Conservation (phyloP, 2,329 filamentous ascomycete genomes). For the Corynespora cassiicola region DNA sequence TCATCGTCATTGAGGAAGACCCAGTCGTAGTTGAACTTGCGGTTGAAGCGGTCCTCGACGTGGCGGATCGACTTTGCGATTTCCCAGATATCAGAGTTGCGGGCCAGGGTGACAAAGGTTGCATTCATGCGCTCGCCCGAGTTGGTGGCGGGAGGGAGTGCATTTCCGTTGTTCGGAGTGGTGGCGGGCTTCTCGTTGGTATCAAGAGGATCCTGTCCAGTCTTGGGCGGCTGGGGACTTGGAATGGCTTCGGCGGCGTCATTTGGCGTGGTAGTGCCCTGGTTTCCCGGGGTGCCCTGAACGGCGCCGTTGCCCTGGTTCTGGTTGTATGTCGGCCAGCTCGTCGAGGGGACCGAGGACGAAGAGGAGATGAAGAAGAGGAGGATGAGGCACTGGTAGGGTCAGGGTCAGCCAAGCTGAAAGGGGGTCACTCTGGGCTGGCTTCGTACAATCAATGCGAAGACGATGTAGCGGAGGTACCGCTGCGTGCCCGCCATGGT, state of each 20-base stretch:
- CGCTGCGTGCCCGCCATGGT: slow-evolving; percentile 75
- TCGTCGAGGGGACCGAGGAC: slow-evolving; percentile 51
- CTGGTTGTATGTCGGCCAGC: slow-evolving; percentile 38
- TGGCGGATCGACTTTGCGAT: slow-evolving; percentile 95
- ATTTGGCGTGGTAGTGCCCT: slow-evolving; percentile 18
- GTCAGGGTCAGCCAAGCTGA: slow-evolving; percentile 22
- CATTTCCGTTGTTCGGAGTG: slow-evolving; percentile 35
- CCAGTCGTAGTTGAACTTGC: slow-evolving; percentile 97
- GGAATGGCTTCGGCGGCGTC: slow-evolving; percentile 12
- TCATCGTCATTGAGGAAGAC: slow-evolving; percentile 97
- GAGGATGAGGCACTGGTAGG: slow-evolving; percentile 65
- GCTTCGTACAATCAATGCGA: slow-evolving; percentile 82
- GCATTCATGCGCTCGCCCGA: slow-evolving; percentile 87
- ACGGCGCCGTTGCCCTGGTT: too few relatives aligned
- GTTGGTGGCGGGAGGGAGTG: slow-evolving; percentile 54
- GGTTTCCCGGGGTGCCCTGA: too few relatives aligned
- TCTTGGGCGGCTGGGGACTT: slow-evolving; percentile 22
- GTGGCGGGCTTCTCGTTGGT: slow-evolving; percentile 34
- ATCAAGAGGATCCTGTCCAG: slow-evolving; percentile 13
- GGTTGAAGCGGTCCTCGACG: slow-evolving; percentile 97
- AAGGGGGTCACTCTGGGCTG: slow-evolving; percentile 1
- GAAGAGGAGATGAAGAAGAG: slow-evolving; percentile 83
- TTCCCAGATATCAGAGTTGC: slow-evolving; percentile 95
- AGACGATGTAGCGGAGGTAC: slow-evolving; percentile 75
- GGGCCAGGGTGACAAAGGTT: slow-evolving; percentile 93